Conservation (phyloP, 306 rosid genomes). For the Cucurbita pepo region DNA sequence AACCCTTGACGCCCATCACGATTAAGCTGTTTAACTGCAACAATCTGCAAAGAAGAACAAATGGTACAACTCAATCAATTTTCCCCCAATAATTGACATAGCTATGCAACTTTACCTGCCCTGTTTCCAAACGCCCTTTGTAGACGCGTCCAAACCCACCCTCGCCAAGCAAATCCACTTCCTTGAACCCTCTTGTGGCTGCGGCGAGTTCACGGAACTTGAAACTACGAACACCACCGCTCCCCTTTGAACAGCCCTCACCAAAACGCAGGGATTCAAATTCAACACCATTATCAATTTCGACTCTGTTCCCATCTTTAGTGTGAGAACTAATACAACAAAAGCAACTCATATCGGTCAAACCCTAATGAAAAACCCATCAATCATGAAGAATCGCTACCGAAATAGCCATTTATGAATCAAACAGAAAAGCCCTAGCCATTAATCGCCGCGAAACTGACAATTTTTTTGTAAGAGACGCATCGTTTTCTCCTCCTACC, state of each 20-base stretch:
- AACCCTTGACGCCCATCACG: slow-evolving; percentile 81
- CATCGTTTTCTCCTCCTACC: not conserved
- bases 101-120: slow-evolving; percentile 29
- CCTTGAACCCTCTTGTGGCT: slow-evolving; percentile 59
- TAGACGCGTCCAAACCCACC: slow-evolving; percentile 95
- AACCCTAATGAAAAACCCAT: not conserved
- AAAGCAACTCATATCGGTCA: slow-evolving; percentile 36
- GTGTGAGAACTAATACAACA: slow-evolving; percentile 24
- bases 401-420: not conserved
- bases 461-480: not conserved
- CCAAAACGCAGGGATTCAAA: slow-evolving; percentile 1
- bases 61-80: not conserved
- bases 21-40: slow-evolving; percentile 74
- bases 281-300: slow-evolving; percentile 24
- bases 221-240: slow-evolving; percentile 30
- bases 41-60: slow-evolving; percentile 32
- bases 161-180: slow-evolving; percentile 74
- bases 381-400: not conserved
- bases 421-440: not conserved
- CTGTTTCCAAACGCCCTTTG: slow-evolving; percentile 70
- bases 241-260: slow-evolving; percentile 6
- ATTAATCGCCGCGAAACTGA: not conserved
- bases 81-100: too few species aligned
- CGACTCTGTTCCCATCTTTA: slow-evolving; percentile 30
- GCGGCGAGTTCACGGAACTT: slow-evolving; percentile 70